Conservation (phyloP, 441 rosid genomes). For the Adansonia gregorii region DNA sequence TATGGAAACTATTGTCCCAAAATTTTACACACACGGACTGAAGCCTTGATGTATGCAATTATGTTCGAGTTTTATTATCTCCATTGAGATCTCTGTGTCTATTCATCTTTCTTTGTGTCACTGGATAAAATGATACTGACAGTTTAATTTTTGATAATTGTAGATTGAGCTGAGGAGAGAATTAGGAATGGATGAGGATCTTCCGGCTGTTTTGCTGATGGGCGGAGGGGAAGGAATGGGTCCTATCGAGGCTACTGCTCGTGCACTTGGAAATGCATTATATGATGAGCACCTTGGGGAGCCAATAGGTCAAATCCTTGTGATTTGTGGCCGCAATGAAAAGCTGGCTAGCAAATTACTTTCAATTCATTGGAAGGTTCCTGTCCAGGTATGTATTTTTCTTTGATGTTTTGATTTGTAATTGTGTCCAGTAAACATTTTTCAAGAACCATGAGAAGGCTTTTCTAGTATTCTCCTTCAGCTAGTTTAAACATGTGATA, state of each 20-base stretch:
- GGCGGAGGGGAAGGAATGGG: constrained; percentile 99
- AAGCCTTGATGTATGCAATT: constrained; percentile 7
- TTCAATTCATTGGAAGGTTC: constrained; percentile 80
- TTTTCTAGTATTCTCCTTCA: constrained; percentile 4
- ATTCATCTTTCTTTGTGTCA: constrained; percentile 1
- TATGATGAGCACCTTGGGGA: constrained; percentile 76
- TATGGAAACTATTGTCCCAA: neutral
- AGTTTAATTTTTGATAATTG: constrained; percentile 8
- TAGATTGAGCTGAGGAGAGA: constrained; percentile 82
- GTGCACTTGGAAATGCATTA: constrained; percentile 76
- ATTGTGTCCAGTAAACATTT: neutral
- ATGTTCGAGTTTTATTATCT: neutral
- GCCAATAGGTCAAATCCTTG: constrained; percentile 84
- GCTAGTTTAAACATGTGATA: neutral
- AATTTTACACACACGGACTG: neutral
- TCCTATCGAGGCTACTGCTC: constrained; percentile 92
- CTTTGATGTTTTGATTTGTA: neutral
- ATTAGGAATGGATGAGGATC: constrained; percentile 84
- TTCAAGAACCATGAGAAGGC: constrained; percentile 3
- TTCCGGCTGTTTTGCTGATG: constrained; percentile 94
- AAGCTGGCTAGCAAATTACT: constrained; percentile 71
- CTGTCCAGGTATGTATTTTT: constrained; percentile 68
- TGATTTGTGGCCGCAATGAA: constrained; percentile 88
- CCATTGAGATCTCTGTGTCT: neutral
- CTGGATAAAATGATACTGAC: constrained; percentile 9